A percentile compares a stretch with the other conserved stretches of the same genome.
Conservation (phyloP, 768 basidiomycete genomes). For the Mycena galericulata region DNA sequence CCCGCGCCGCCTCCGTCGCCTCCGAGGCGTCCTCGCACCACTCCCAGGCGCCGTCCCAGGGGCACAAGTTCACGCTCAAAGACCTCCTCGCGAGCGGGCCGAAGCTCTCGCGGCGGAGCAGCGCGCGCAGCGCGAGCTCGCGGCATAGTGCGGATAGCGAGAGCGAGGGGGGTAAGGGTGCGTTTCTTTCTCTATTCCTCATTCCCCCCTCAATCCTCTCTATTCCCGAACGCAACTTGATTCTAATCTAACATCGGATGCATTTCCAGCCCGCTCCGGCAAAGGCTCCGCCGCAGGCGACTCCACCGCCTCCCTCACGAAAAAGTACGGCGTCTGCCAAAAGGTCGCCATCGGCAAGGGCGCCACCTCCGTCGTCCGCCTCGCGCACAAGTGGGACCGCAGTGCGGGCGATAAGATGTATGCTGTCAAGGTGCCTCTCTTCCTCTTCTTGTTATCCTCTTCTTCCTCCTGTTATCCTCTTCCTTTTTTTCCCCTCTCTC, state of each 20-base stretch:
- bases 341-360: conserved; percentile 95
- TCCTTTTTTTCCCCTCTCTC: conserved; percentile 7
- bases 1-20: conserved; percentile 55
- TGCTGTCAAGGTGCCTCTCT: conserved; percentile 87
- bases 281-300: conserved; percentile 57
- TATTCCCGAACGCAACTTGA: background rate
- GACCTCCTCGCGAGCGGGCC: conserved; percentile 80
- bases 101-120: conserved; percentile 76
- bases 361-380: conserved; percentile 95
- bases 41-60: conserved; percentile 26
- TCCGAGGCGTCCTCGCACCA: conserved; percentile 59
- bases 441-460: background rate
- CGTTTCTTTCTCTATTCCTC: background rate
- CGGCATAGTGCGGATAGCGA: conserved; percentile 57
- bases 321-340: conserved; percentile 98
- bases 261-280: conserved; percentile 37
- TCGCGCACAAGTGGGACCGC: conserved; percentile 99
- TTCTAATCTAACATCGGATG: background rate
- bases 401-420: conserved; percentile 92
- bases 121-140: conserved; percentile 64
- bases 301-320: conserved; percentile 57
- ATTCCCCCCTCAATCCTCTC: too few relatives aligned
- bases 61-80: conserved; percentile 88
- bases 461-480: background rate
- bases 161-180: background rate